Base-by-base conservation (phyloP, 192 early-diverging fungal genomes). In the Backusella morwellensis region DNA sequence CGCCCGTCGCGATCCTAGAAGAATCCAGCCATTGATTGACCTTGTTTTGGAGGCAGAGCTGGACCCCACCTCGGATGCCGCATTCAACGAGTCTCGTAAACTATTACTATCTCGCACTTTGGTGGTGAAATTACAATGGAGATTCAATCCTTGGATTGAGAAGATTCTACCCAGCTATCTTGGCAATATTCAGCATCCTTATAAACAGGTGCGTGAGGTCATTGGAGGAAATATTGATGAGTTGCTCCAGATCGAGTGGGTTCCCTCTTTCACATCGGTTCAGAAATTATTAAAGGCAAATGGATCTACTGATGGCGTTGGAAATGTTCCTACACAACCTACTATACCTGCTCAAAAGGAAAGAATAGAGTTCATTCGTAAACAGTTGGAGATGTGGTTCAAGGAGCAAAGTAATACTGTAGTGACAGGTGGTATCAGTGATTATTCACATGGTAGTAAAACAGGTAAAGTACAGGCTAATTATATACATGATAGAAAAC, bases 181-280 rank as follows among this genome's bases (percentile, higher is more conserved):
- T 6, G 77, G 85, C 14, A 85, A 87, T 38, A 77, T 96, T 72
- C 82, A 84, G 15, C 92, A 95, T 81, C 96, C 95, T 12, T 98
- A 98, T 84, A 91, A 97, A 75, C 95, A 96, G 81, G 95, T 98
- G 29, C 88, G 97, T 4, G 93, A 96, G 70, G 82, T 87, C 17
- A 77, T 96, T 5, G 96, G 95, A 32, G 84, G 84, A 7, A 85
- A 90, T 66, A 90, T 97, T 72, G 92, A 94, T 71, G 87, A 88
- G 74, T 72, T 91, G 15, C 83, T 89, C 38, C 88, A 92, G 40
- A 73, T 89, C 1, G 85, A 89, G 71, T 92, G 89, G 72, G 82
- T 90, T 26, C 90, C 91, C 11, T 89, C 90, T 4, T 87, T 86
- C 42, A 42, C 83, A 14, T 78, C 75, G 26, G 91, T 90, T 0